Base-by-base conservation (phyloP, 2,329 filamentous ascomycete genomes). In the Claviceps sp. region DNA sequence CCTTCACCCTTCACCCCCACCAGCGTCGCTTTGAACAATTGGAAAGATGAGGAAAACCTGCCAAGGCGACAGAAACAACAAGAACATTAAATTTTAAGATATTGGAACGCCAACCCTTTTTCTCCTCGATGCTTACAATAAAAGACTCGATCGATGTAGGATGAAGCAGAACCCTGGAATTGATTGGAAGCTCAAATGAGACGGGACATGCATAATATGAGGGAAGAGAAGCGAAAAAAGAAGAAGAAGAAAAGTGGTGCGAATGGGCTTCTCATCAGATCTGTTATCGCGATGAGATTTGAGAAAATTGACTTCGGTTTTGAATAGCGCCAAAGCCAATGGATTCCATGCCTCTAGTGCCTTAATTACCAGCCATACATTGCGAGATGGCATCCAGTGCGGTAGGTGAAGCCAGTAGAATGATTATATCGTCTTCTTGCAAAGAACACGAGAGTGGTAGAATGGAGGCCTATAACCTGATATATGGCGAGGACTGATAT, bases 291-390 rank as follows among this genome's bases (percentile, higher is more conserved):
- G 2, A 39, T 17, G 29, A 8, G 39, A 40, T 11, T 11, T 20
- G 37, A 40, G 16, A 49, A 8, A 26, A 37, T 13, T 11, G 29
- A 34, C 29, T 34, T 37, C 20, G n/a, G 36, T 17, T 37, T 48
- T 29, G 17, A 23, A 29, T 17, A 42, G 47, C 50, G 62, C 62
- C 61, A 64, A 65, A 49, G 62, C 62, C 61, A 64, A 65, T 60
- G 64, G 4, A 34, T 34, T 9, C 29, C 9, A 34, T 34, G 8
- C 9, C 29, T 29, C 7, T 26, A 26, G 26, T 8, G 26, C 8
- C 2, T 34, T 4, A 9, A 34, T 34, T 34, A 34, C 60, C 64
- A 55, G 65, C 60, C 63, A 65, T 64, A 62, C 60, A 64, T 61
- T 3, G 61, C 51, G 52, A 43, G 36, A 42, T 45, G 38, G 17